Evolutionary conservation across 2,329 filamentous ascomycete genomes (phyloP), one percentile per base, ranked within the genome.

Genomic region (Colletotrichum sp.): DNA sequence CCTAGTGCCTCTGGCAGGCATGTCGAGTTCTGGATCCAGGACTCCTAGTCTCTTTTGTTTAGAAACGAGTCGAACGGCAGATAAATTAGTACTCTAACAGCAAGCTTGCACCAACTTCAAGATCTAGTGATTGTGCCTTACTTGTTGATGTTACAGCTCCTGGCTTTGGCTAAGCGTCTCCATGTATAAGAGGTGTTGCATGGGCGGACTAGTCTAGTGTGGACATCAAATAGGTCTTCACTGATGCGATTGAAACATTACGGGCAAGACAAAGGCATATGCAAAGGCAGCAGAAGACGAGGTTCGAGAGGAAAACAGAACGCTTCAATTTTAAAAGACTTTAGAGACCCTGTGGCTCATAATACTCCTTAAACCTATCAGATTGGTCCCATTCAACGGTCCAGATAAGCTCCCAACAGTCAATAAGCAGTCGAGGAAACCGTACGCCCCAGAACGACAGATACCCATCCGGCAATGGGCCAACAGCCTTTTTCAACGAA

Each of bases 391-490:
- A 89, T 3, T 87, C 89, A 76, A 95, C 87, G 66, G 93, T 90
- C 77, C 91, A 90, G 27, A 97, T 90, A 22, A 96, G 91, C 79
- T 92, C 91, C 87, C 96, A 96, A 81, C 95, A 98, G 69, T 89
- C 89, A 81, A 98, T 92, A 75, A 98, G 82, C 79, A 98, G 84
- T 79, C 90, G 92, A 5, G 96, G 95, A 81, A 98, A 98, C 74
- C 91, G 89, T 9, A 91, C 87, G 0, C 94, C 94, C 95, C 96
- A 98, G 81, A 97, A 98, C 13, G 88, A 89, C 60, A 98, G 86
- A 81, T 98, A 98, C 0, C 95, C 95, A 16, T 95, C 93, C 0
- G 95, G 94, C 75, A 96, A 82, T 10, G 92, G 86, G 0, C 95
- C 96, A 0, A 98, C 94, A 34, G 84, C 83, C 76, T 87, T 87